Evolutionary conservation across 441 rosid species (phyloP).

Genomic region (Pelargonium citronellum): DNA sequence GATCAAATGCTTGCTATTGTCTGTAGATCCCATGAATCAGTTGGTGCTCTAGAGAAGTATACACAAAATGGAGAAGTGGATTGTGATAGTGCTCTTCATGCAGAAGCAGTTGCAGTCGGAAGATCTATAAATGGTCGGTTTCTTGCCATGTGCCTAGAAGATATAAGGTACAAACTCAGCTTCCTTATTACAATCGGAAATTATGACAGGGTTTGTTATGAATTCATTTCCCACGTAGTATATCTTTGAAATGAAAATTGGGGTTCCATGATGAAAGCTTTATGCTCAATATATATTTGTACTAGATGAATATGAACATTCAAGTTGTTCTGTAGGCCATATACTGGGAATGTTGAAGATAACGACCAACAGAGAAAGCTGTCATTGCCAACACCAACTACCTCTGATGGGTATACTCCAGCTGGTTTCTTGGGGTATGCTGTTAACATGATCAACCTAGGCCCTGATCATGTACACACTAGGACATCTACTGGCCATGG

Average conservation of each 20-base stretch:
- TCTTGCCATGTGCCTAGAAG: conserved; percentile 47
- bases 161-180: conserved; percentile 33
- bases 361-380: conserved; percentile 43
- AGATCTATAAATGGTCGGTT: conserved; percentile 40
- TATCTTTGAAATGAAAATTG: neutral
- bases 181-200: conserved; percentile 6
- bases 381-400: conserved; percentile 35
- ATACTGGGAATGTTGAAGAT: conserved; percentile 24
- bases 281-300: no score
- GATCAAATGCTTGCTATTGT: conserved; percentile 62
- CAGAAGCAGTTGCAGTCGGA: conserved; percentile 39
- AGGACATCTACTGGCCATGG: conserved; percentile 36
- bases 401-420: conserved; percentile 34
- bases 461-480: conserved; percentile 15
- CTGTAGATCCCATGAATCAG: conserved; percentile 40
- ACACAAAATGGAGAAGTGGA: conserved; percentile 34
- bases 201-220: neutral
- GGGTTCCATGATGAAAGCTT: no score
- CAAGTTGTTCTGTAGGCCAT: conserved; percentile 31
- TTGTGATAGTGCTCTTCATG: conserved; percentile 28
- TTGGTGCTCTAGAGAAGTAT: conserved; percentile 31
- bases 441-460: conserved; percentile 49
- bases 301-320: conserved; percentile 8
- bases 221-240: neutral
- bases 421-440: conserved; percentile 62